Conservation (phyloP, 2,329 filamentous ascomycete species). For the Penicillium palitans region DNA sequence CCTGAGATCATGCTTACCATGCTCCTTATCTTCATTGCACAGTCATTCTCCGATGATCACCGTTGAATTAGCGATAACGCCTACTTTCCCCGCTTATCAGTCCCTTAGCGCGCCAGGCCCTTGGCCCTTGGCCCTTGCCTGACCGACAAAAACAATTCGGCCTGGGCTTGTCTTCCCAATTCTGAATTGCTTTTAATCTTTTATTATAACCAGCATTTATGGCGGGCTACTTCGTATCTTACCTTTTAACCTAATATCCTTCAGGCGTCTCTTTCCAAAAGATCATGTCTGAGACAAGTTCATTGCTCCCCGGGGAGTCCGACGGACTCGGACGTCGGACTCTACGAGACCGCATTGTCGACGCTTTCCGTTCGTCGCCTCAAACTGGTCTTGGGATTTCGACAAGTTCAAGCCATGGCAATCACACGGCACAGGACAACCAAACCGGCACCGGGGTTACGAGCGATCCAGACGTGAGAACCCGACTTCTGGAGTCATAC, state of each 20-base stretch:
- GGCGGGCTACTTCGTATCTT: background rate
- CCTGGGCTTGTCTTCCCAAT: background rate
- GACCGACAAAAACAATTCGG: constrained; percentile 9
- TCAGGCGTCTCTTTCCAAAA: background rate
- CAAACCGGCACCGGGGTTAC: constrained; percentile 13
- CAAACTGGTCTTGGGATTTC: constrained; percentile 14
- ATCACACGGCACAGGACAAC: background rate
- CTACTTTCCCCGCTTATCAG: constrained; percentile 22
- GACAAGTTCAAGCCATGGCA: constrained; percentile 2
- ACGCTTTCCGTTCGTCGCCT: constrained; percentile 31
- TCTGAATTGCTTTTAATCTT: constrained; percentile 4
- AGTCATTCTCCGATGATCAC: background rate
- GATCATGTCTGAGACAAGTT: constrained; percentile 31
- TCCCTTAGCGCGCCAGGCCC: constrained; percentile 15
- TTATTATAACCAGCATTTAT: constrained; percentile 9
- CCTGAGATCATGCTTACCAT: background rate
- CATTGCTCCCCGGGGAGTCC: constrained; percentile 20
- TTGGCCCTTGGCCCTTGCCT: constrained; percentile 19
- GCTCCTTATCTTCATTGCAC: background rate
- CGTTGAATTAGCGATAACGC: constrained; percentile 5
- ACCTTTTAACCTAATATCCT: background rate
- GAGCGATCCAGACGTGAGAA: constrained; percentile 34
- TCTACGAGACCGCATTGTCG: constrained; percentile 34
- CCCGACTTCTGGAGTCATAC: constrained; percentile 43
- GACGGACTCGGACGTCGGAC: constrained; percentile 28